A percentile compares a stretch with the other conserved stretches of the same genome.
Evolutionary conservation across 192 early-diverging fungal species (phyloP).

Genomic region (Podila minutissima): DNA sequence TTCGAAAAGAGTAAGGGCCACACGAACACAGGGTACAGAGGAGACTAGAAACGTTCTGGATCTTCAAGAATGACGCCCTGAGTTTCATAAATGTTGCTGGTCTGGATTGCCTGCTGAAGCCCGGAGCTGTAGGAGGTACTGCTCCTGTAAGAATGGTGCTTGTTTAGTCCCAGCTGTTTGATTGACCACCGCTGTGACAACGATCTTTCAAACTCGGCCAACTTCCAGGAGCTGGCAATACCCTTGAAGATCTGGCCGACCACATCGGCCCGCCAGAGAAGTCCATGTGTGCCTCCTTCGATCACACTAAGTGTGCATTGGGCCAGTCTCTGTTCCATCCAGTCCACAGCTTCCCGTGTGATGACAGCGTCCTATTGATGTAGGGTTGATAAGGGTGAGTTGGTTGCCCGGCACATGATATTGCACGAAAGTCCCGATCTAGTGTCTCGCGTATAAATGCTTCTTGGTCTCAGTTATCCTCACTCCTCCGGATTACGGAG

Average conservation of each 20-base stretch:
- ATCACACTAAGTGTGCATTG: slow-evolving; percentile 53
- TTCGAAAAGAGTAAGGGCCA: not conserved
- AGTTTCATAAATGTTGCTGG: slow-evolving; percentile 45
- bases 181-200: slow-evolving; percentile 50
- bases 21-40: not conserved
- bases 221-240: slow-evolving; percentile 48
- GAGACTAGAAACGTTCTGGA: not conserved
- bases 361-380: slow-evolving; percentile 45
- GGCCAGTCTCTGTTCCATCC: slow-evolving; percentile 52
- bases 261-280: slow-evolving; percentile 53
- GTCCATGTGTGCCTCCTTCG: slow-evolving; percentile 52
- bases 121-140: slow-evolving; percentile 18
- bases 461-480: too few species aligned
- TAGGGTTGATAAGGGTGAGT: not conserved
- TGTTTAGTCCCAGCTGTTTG: slow-evolving; percentile 36
- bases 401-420: not conserved
- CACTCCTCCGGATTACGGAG: too few species aligned
- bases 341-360: slow-evolving; percentile 49
- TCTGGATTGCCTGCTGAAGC: slow-evolving; percentile 46
- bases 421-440: not conserved
- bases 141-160: slow-evolving; percentile 23
- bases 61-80: not conserved
- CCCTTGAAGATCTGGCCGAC: slow-evolving; percentile 54
- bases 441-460: too few species aligned
- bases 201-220: slow-evolving; percentile 48